Percentiles rank a stretch among this genome's conserved stretches.
Evolutionary conservation across 441 rosid species (phyloP).

Genomic region (Gossypium schwendimanii): DNA sequence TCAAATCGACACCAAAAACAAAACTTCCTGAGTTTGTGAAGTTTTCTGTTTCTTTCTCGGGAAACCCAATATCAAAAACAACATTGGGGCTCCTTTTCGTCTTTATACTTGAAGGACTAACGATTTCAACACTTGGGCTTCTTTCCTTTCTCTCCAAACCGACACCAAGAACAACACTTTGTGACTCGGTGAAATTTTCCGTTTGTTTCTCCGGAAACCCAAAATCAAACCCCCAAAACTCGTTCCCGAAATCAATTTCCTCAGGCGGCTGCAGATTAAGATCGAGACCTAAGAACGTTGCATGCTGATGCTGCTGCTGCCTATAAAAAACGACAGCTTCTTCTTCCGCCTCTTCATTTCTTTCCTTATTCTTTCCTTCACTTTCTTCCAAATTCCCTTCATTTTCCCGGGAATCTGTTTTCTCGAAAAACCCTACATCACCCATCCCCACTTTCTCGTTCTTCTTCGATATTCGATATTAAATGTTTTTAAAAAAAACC

Average conservation of each 20-base stretch:
- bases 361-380: not conserved
- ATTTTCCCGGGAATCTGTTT: not conserved
- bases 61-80: not conserved
- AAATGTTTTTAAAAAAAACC: not conserved
- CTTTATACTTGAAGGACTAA: conserved; percentile 13
- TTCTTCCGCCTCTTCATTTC: not conserved
- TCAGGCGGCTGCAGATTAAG: conserved; percentile 11
- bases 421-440: conserved; percentile 5
- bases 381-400: not conserved
- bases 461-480: not conserved
- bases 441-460: not conserved
- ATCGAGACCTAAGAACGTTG: conserved; percentile 8
- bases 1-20: conserved; percentile 7
- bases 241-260: not conserved
- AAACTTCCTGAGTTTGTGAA: not conserved
- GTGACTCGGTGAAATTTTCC: not conserved
- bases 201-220: conserved; percentile 6
- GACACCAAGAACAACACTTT: not conserved
- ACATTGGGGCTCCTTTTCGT: not conserved
- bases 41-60: conserved; percentile 2
- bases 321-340: not conserved
- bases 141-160: conserved; percentile 10
- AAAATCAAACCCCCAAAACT: not conserved
- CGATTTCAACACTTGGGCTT: conserved; percentile 8
- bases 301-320: not conserved